Percentiles rank a stretch among this genome's conserved stretches.
phyloP scores from a whole-genome alignment of 495 filamentous ascomycete species.

The Hypomontagnella submonticulosa region DNA sequence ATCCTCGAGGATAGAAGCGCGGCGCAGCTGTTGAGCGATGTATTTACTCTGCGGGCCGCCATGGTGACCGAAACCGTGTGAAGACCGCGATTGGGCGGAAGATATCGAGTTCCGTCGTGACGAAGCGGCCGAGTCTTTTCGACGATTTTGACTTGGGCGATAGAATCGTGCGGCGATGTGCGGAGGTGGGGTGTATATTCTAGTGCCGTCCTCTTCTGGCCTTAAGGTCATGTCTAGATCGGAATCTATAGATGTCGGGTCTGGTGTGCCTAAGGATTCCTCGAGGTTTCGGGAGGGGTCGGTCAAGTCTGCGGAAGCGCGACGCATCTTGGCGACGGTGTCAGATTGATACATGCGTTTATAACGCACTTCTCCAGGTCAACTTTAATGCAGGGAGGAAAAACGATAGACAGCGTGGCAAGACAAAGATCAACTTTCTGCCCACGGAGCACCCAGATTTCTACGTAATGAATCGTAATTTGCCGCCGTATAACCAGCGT shows the following conservation, averaged over 20 bases:
- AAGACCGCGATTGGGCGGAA: conserved; percentile 77
- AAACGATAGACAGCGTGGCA: conserved; percentile 14
- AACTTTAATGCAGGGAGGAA: conserved; percentile 27
- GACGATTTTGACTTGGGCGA: conserved; percentile 72
- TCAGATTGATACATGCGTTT: conserved; percentile 22
- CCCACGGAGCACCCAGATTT: conserved; percentile 4
- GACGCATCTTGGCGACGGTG: conserved; percentile 52
- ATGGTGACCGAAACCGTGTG: conserved; percentile 68
- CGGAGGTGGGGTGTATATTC: conserved; percentile 74
- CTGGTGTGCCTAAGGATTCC: conserved; percentile 54
- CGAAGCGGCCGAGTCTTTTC: conserved; percentile 85
- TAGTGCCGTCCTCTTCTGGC: conserved; percentile 52
- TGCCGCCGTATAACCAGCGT: conserved; percentile 23
- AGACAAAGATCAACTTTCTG: conserved; percentile 27
- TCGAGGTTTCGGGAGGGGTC: conserved; percentile 59
- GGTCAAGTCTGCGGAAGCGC: conserved; percentile 55
- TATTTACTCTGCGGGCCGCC: conserved; percentile 79
- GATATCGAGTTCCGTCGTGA: conserved; percentile 91
- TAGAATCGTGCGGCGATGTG: conserved; percentile 90
- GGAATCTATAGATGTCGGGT: conserved; percentile 47
- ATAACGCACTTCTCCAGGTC: conserved; percentile 21
- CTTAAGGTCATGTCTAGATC: conserved; percentile 51
- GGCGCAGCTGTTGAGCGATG: conserved; percentile 89
- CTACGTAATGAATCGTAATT: conserved; percentile 14
- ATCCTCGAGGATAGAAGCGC: conserved; percentile 89